These are phyloP conservation scores for Quercus parvula DNA, from an alignment of 306 rosid genomes.

Conservation along the genomic window DNA sequence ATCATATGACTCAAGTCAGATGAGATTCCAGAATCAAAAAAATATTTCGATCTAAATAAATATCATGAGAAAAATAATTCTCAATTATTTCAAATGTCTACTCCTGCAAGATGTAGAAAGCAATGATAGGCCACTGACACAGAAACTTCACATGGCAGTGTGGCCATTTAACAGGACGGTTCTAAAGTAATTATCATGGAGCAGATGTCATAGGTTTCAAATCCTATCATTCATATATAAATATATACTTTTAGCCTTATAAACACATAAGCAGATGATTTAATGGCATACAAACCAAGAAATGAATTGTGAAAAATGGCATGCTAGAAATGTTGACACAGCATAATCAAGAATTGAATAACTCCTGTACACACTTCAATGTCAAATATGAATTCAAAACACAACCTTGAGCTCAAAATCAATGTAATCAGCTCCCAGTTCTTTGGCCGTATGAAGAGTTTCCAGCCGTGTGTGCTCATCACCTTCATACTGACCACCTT, in stretches of 20 bases:
- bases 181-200: not conserved
- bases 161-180: not conserved
- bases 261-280: too few species aligned
- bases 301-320: not conserved
- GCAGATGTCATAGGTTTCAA: too few species aligned
- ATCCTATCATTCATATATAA: too few species aligned
- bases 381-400: not conserved
- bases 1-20: not conserved
- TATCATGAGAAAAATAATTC: not conserved
- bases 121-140: not conserved
- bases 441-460: conserved; percentile 26
- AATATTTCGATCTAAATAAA: not conserved
- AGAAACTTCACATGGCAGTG: not conserved
- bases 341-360: not conserved
- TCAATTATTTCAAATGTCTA: not conserved
- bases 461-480: conserved; percentile 28
- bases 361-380: not conserved
- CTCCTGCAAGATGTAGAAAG: not conserved
- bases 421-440: conserved; percentile 47
- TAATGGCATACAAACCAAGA: not conserved
- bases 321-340: not conserved
- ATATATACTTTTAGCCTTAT: not conserved
- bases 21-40: not conserved
- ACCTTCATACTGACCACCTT: conserved; percentile 29
- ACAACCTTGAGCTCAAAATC: conserved; percentile 40